A percentile compares a stretch with the other conserved stretches of the same genome.
phyloP scores from a whole-genome alignment of 805 yeast species.

The Yamadazyma endophytica region DNA sequence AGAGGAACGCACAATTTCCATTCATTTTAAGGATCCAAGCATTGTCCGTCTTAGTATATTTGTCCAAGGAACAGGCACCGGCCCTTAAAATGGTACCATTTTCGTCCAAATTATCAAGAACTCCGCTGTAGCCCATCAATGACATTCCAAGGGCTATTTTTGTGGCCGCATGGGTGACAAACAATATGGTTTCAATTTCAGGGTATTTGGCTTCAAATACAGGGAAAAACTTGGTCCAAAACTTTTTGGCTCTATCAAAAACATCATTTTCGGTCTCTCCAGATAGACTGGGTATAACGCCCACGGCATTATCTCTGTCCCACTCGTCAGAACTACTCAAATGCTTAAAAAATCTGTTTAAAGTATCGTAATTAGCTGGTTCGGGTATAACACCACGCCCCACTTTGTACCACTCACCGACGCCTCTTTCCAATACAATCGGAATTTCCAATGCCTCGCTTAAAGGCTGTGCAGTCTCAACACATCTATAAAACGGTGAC shows the following conservation, averaged over 20 bases:
- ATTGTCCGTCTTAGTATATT: conserved; percentile 30
- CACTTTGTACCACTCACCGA: conserved; percentile 90
- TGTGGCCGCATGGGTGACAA: conserved; percentile 93
- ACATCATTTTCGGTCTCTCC: conserved; percentile 82
- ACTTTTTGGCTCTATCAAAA: conserved; percentile 52
- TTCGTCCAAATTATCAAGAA: conserved; percentile 49
- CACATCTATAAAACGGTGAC: conserved; percentile 87
- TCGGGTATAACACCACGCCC: conserved; percentile 63
- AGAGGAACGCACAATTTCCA: conserved; percentile 69
- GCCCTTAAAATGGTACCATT: conserved; percentile 49
- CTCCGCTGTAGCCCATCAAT: conserved; percentile 49
- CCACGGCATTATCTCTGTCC: conserved; percentile 49
- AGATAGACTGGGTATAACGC: conserved; percentile 52
- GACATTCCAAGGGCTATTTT: conserved; percentile 85
- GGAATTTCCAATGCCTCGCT: conserved; percentile 56
- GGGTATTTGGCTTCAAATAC: conserved; percentile 57
- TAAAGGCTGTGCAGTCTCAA: conserved; percentile 74
- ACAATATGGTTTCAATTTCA: conserved; percentile 53
- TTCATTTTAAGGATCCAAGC: conserved; percentile 63
- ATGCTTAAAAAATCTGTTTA: conserved; percentile 52
- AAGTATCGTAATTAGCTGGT: conserved; percentile 52
- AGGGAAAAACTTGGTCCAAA: conserved; percentile 56
- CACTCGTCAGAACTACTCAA: conserved; percentile 30
- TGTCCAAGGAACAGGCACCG: conserved; percentile 83
- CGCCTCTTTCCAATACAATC: conserved; percentile 70